Base-by-base conservation (phyloP, 2,329 filamentous ascomycete genomes). In the Calonectria leucothoes region DNA sequence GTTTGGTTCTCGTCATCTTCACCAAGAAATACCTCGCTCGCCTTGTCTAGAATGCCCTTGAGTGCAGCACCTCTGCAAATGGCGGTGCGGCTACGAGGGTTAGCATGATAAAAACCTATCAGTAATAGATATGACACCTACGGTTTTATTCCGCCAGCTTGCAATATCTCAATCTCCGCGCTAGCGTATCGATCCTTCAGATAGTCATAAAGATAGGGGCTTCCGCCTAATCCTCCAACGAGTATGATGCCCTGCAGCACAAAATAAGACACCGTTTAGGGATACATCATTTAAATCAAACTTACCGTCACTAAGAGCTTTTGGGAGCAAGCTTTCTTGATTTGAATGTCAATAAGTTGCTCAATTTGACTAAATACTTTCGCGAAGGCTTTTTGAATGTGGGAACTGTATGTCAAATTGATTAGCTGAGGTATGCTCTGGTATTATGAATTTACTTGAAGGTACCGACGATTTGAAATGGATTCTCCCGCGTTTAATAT, bases 51-150 rank as follows among this genome's bases (percentile, higher is more conserved):
- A 20, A 71, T 52, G 14, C 69, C 69, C 20, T 71, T 71, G 25
- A 25, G 51, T 4, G 63, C 52, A 15, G 69, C 69, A 6, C 69
- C 69, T 2, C 39, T 37, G 10, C 63, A 71, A n/a, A 66, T 71
- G n/a, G 69, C 69, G 2, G 69, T 71, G n/a, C 63, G 69, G 12
- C 63, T 69, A 15, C 1, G 4, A 49, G 3, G n/a, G 15, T 49
- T 49, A 49, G 45, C 10, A 12, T 37, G 6, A 6, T 1, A 39
- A 39, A 17, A 4, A n/a, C n/a, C n/a, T 39, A 12, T 37, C 11
- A 15, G 17, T 17, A 39, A 12, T 17, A 4, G 6, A 17, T 5
- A 12, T 3, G 14, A 17, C 12, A 29, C 49, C 42, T 25, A 71
- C 69, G 69, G 69, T 17, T 37, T 37, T 7, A 61, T 59, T 4